Conservation (phyloP, 2,329 filamentous ascomycete species). For the Pseudovirgaria hyperparasitica region DNA sequence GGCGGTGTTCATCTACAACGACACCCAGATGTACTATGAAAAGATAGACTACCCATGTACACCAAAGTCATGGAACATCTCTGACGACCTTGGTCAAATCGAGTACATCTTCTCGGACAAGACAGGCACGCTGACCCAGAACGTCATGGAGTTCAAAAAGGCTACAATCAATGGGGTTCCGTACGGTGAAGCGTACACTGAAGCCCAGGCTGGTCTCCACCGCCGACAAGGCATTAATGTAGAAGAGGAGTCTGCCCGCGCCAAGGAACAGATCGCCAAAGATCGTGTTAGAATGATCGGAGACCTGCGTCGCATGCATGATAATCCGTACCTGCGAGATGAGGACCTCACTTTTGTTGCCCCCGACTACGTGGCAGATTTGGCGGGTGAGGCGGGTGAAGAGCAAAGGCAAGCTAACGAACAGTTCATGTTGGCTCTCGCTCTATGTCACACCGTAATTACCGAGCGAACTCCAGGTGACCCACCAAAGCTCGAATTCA, state of each 20-base stretch:
- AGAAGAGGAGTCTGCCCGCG: slow-evolving; percentile 62
- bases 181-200: slow-evolving; percentile 95
- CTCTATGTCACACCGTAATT: slow-evolving; percentile 94
- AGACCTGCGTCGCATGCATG: slow-evolving; percentile 60
- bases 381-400: slow-evolving; percentile 62
- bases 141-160: slow-evolving; percentile 99
- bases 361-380: slow-evolving; percentile 74
- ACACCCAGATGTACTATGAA: slow-evolving; percentile 94
- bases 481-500: slow-evolving; percentile 82
- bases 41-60: slow-evolving; percentile 88
- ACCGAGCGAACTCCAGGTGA: slow-evolving; percentile 84
- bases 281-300: slow-evolving; percentile 63
- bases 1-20: slow-evolving; percentile 95
- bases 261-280: slow-evolving; percentile 63
- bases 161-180: slow-evolving; percentile 90
- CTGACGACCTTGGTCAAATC: slow-evolving; percentile 92
- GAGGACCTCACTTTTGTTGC: slow-evolving; percentile 87
- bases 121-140: slow-evolving; percentile 79
- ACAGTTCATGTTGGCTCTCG: slow-evolving; percentile 87
- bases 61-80: slow-evolving; percentile 98
- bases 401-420: slow-evolving; percentile 69
- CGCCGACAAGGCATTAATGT: slow-evolving; percentile 79
- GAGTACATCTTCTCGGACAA: slow-evolving; percentile 99
- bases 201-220: slow-evolving; percentile 93
- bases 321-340: slow-evolving; percentile 85